Conservation (phyloP, 805 yeast species). For the Monosporozyma aquatica region DNA sequence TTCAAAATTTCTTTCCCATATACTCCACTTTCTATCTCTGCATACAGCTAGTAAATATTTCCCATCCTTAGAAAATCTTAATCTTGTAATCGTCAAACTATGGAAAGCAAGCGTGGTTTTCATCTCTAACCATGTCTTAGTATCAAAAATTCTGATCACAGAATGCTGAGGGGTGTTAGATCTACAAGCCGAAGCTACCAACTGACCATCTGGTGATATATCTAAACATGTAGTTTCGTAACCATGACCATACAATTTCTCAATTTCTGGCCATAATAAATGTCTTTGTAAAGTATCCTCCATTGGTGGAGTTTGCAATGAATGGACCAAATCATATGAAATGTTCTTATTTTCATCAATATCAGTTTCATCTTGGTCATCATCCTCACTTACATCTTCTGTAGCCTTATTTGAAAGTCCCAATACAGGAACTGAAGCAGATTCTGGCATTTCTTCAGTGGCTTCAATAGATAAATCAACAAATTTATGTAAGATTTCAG, state of each 20-base stretch:
- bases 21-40: constrained; percentile 77
- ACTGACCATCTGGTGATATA: constrained; percentile 48
- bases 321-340: constrained; percentile 39
- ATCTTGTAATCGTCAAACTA: constrained; percentile 73
- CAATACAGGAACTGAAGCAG: constrained; percentile 85
- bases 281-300: constrained; percentile 89
- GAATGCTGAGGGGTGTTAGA: constrained; percentile 83
- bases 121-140: constrained; percentile 51
- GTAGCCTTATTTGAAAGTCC: constrained; percentile 90
- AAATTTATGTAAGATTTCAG: constrained; percentile 46
- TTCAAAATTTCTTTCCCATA: constrained; percentile 49
- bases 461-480: constrained; percentile 36
- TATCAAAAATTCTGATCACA: constrained; percentile 66
- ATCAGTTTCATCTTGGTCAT: constrained; percentile 32
- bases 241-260: constrained; percentile 94
- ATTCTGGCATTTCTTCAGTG: constrained; percentile 49
- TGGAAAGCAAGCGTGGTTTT: constrained; percentile 57
- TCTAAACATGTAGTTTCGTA: constrained; percentile 82
- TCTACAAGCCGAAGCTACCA: constrained; percentile 84
- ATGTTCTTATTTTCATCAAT: constrained; percentile 31
- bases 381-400: constrained; percentile 37
- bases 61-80: constrained; percentile 66
- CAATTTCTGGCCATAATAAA: constrained; percentile 91
- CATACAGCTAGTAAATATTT: constrained; percentile 64
- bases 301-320: constrained; percentile 55